Percentiles rank a stretch among this genome's conserved stretches.
These are phyloP conservation scores for Stellera chamaejasme DNA, from an alignment of 345 rosid species.

Conservation along the genomic window DNA sequence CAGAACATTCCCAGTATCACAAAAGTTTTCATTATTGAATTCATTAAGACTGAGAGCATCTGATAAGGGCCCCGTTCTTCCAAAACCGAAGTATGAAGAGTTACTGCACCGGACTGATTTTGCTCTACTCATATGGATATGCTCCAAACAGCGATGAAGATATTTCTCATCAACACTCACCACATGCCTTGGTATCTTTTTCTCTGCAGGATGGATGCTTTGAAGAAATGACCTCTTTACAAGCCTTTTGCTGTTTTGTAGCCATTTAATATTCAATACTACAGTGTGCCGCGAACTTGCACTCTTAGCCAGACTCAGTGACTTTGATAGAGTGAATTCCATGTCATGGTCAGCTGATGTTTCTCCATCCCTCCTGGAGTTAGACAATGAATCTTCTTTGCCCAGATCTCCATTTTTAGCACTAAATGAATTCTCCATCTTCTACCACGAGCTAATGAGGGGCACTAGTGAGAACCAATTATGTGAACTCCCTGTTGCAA, in stretches of 20 bases:
- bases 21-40: constrained; percentile 22
- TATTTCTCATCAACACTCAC: constrained; percentile 66
- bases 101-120: constrained; percentile 36
- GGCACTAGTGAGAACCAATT: constrained; percentile 9
- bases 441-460: constrained; percentile 11
- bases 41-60: constrained; percentile 21
- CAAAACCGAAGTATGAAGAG: constrained; percentile 32
- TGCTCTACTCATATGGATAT: constrained; percentile 45
- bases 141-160: constrained; percentile 63
- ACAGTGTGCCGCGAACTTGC: constrained; percentile 29
- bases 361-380: constrained; percentile 18
- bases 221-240: constrained; percentile 37
- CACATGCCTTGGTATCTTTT: constrained; percentile 67
- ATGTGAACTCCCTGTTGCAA: background rate
- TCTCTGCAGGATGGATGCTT: constrained; percentile 31
- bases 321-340: constrained; percentile 19
- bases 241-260: constrained; percentile 37
- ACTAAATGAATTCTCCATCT: constrained; percentile 41
- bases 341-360: constrained; percentile 12
- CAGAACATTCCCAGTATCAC: constrained; percentile 31
- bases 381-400: constrained; percentile 32
- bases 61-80: constrained; percentile 25
- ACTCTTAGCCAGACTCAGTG: constrained; percentile 29
- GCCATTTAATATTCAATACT: constrained; percentile 41
- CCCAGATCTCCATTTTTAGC: constrained; percentile 32